Evolutionary conservation across 768 basidiomycete species (phyloP).

Genomic region (Auricularia sp.): DNA sequence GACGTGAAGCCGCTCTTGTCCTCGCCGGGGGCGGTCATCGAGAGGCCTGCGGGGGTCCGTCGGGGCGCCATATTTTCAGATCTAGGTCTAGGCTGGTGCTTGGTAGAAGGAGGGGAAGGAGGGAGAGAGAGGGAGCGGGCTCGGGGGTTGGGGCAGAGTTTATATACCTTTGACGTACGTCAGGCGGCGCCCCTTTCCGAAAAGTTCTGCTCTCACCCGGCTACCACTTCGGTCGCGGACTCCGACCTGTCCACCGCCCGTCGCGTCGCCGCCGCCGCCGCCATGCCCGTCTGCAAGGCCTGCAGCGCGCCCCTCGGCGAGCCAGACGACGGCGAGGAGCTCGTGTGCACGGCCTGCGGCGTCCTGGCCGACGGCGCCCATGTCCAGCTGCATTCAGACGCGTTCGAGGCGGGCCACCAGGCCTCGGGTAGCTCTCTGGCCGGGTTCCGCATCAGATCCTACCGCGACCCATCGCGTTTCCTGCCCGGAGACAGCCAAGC

Average conservation of each 20-base stretch:
- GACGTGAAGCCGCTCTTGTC: conserved; percentile 33
- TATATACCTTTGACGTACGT: neutral
- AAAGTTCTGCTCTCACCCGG: neutral
- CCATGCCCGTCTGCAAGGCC: neutral
- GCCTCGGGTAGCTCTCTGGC: conserved; percentile 20
- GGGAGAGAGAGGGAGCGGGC: conserved; percentile 4
- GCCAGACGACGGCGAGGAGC: conserved; percentile 42
- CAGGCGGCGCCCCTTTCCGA: neutral
- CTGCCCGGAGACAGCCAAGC: neutral
- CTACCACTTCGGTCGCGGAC: neutral
- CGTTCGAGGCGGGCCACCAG: conserved; percentile 21
- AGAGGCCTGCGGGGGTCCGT: neutral
- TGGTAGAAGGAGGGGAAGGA: conserved; percentile 26
- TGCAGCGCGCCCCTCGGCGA: conserved; percentile 44
- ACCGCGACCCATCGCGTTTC: conserved; percentile 4
- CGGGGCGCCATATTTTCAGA: neutral
- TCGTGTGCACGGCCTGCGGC: conserved; percentile 62
- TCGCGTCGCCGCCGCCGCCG: neutral
- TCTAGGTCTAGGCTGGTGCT: conserved; percentile 36
- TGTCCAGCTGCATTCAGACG: conserved; percentile 44
- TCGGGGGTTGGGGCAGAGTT: neutral
- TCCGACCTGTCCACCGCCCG: neutral
- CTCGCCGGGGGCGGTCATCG: conserved; percentile 2
- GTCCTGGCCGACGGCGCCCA: conserved; percentile 57
- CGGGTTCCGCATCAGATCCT: conserved; percentile 18